Evolutionary conservation across 2,329 filamentous ascomycete species (phyloP).

Genomic region (Herpotrichia juniperi): DNA sequence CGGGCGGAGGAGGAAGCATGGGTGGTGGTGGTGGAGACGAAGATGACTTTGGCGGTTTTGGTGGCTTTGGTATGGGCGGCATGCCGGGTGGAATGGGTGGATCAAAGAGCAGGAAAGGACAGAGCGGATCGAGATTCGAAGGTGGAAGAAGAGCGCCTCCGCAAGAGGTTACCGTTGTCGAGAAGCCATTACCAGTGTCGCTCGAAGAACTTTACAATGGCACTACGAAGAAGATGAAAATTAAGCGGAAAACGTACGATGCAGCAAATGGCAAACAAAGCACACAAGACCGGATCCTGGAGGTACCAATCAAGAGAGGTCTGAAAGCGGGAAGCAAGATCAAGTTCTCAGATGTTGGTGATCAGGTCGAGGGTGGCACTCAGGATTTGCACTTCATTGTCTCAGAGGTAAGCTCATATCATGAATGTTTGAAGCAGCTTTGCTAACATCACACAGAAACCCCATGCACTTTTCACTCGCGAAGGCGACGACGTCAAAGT

Average conservation of each 20-base stretch:
- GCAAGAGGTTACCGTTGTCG: slow-evolving; percentile 88
- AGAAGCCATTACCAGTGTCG: slow-evolving; percentile 78
- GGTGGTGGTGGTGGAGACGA: slow-evolving; percentile 36
- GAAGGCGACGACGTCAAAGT: slow-evolving; percentile 87
- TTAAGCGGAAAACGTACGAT: slow-evolving; percentile 95
- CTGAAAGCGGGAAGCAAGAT: slow-evolving; percentile 98
- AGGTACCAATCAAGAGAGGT: slow-evolving; percentile 94
- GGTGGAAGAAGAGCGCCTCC: slow-evolving; percentile 60
- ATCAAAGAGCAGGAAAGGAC: slow-evolving; percentile 38
- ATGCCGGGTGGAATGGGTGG: slow-evolving; percentile 43
- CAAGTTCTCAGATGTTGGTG: slow-evolving; percentile 96
- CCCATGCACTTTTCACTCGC: slow-evolving; percentile 81
- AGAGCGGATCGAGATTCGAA: slow-evolving; percentile 39
- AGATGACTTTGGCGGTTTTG: slow-evolving; percentile 6
- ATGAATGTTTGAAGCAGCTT: neutral
- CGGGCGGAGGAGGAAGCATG: slow-evolving; percentile 53
- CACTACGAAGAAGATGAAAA: slow-evolving; percentile 95
- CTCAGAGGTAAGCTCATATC: slow-evolving; percentile 73
- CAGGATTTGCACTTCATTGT: slow-evolving; percentile 96
- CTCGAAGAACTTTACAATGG: slow-evolving; percentile 90
- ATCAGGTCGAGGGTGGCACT: slow-evolving; percentile 93
- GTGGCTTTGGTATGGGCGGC: slow-evolving; percentile 40
- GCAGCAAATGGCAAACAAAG: slow-evolving; percentile 78
- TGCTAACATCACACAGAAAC: slow-evolving; percentile 66
- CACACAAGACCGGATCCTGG: slow-evolving; percentile 86